phyloP scores from a whole-genome alignment of 1,284 basidiomycete genomes.

The Microbotryum silenes-acaulis region DNA sequence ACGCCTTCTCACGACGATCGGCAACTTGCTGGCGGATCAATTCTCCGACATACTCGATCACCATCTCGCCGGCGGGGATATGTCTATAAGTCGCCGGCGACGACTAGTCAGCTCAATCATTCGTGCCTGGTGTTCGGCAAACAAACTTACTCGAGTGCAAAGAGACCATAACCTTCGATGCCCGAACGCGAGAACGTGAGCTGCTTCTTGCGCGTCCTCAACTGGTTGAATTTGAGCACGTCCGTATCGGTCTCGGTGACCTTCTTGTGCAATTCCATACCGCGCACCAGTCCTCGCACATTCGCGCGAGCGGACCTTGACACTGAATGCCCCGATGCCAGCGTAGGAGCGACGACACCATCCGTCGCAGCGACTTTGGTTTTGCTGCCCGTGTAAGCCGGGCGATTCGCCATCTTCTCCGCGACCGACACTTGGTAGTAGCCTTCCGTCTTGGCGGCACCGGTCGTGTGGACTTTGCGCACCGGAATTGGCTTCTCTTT shows the following conservation, averaged over 20 bases:
- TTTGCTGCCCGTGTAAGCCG: slow-evolving; percentile 51
- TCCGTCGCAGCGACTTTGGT: slow-evolving; percentile 38
- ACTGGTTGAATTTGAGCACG: slow-evolving; percentile 91
- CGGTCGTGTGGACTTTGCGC: slow-evolving; percentile 60
- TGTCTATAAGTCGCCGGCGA: slow-evolving; percentile 40
- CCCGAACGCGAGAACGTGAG: slow-evolving; percentile 90
- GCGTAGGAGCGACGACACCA: slow-evolving; percentile 33
- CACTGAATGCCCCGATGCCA: slow-evolving; percentile 36
- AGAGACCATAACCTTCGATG: slow-evolving; percentile 97
- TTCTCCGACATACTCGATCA: slow-evolving; percentile 99
- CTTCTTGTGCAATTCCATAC: slow-evolving; percentile 88
- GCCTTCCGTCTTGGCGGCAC: slow-evolving; percentile 84
- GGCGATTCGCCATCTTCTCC: slow-evolving; percentile 79
- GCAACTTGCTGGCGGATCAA: slow-evolving; percentile 91
- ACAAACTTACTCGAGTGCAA: slow-evolving; percentile 65
- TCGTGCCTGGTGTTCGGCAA: not conserved
- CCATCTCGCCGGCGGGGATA: slow-evolving; percentile 93
- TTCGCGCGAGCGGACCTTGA: slow-evolving; percentile 83
- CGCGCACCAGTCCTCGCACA: slow-evolving; percentile 82
- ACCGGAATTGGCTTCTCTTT: slow-evolving; percentile 11
- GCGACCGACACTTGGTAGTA: slow-evolving; percentile 88
- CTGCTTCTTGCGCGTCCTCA: slow-evolving; percentile 96
- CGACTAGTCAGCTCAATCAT: not conserved
- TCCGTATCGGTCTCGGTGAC: slow-evolving; percentile 47
- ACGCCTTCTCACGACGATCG: slow-evolving; percentile 92